phyloP scores from a whole-genome alignment of 805 yeast genomes.

The Wickerhamiella sergipiensis region DNA sequence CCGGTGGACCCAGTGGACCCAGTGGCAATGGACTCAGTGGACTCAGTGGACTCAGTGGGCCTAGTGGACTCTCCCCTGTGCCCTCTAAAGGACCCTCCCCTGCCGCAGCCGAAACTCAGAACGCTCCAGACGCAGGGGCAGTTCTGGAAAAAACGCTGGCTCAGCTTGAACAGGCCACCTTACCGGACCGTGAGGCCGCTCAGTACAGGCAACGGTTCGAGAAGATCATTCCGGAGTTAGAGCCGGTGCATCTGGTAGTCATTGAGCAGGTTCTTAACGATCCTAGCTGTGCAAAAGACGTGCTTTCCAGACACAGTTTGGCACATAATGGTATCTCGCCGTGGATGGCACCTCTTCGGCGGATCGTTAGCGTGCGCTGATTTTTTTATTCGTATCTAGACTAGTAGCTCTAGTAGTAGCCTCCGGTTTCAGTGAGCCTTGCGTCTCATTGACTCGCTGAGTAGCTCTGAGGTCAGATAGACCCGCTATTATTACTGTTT shows the following conservation, averaged over 20 bases:
- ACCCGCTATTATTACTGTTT: too few species aligned
- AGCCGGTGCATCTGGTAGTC: constrained; percentile 2
- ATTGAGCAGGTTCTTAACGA: constrained; percentile 7
- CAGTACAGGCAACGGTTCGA: background rate
- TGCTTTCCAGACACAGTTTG: constrained; percentile 40
- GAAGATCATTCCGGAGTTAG: constrained; percentile 1
- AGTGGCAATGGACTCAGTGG: too few species aligned
- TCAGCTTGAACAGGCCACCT: background rate
- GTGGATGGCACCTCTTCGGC: constrained; percentile 60
- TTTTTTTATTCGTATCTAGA: constrained; percentile 7
- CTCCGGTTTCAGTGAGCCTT: too few species aligned
- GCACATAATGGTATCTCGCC: constrained; percentile 39
- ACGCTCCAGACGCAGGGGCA: background rate
- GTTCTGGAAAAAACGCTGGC: constrained; percentile 1
- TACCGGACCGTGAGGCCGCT: constrained; percentile 1
- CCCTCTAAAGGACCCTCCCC: too few species aligned
- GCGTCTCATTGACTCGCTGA: too few species aligned
- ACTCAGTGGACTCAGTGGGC: too few species aligned
- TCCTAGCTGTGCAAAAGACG: constrained; percentile 25
- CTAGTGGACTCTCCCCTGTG: too few species aligned
- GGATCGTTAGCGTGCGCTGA: constrained; percentile 29
- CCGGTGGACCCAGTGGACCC: too few species aligned
- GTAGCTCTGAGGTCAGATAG: too few species aligned
- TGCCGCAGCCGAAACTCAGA: too few species aligned
- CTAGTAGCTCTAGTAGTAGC: too few species aligned